These are phyloP conservation scores for Fonsecaea pugnacius DNA, from an alignment of 2,329 filamentous ascomycete genomes.

Conservation along the genomic window DNA sequence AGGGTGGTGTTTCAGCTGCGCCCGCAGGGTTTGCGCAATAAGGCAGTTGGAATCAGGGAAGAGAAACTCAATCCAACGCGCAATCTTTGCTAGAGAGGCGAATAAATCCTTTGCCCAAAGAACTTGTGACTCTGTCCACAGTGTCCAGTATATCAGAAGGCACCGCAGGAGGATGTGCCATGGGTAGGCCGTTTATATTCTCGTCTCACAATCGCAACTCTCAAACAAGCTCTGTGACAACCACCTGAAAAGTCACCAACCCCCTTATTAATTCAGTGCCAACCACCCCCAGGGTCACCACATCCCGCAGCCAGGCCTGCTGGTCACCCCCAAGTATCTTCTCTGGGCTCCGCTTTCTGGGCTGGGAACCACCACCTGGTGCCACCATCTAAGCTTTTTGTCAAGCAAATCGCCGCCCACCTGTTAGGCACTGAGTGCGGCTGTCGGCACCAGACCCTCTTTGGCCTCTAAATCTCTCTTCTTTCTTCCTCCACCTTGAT, in stretches of 20 bases:
- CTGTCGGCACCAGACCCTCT: not conserved
- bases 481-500: conserved; percentile 1
- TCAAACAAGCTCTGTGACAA: not conserved
- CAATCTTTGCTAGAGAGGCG: not conserved
- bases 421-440: not conserved
- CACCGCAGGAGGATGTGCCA: not conserved
- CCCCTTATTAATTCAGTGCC: not conserved
- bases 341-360: not conserved
- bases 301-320: no score
- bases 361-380: not conserved
- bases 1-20: conserved; percentile 18
- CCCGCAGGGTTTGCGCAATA: conserved; percentile 16
- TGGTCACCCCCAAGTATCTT: not conserved
- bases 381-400: not conserved
- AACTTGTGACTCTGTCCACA: not conserved
- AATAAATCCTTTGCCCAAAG: not conserved
- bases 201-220: not conserved
- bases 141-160: not conserved
- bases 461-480: not conserved
- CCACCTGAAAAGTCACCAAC: not conserved
- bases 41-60: conserved; percentile 4
- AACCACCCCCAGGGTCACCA: not conserved
- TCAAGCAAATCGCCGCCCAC: not conserved
- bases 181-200: not conserved
- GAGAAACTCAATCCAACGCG: not conserved